Base-by-base conservation (phyloP, 306 rosid genomes). In the Coriaria nepalensis region DNA sequence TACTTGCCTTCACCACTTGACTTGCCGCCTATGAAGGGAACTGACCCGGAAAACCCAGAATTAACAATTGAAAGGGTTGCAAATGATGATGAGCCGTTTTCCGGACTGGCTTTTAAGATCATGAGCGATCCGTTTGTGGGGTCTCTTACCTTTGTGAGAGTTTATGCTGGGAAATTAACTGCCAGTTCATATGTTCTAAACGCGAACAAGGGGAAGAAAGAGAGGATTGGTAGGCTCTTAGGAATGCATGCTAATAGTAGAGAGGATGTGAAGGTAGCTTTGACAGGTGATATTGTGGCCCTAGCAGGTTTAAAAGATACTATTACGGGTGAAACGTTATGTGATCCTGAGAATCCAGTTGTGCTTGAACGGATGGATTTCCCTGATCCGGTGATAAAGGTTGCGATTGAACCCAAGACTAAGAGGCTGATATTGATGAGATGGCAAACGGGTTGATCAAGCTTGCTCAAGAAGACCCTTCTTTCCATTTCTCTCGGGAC, bases 381-480 rank as follows among this genome's bases (percentile, higher is more conserved):
- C 76, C 95, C 94, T 50, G 98, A 90, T 69, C 98, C 98, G 45
- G 95, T 90, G 32, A 90, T 90, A 54, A 90, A 90, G 80, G 95
- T 90, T 64, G 98, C 98, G 20, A 85, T 90, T 61, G 95, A 90
- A 69, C 98, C 98, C 68, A 90, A 84, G 63, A 90, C 98, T 60
- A 90, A 90, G 73, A 90, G 73, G 95, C 95, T 53, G 98, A 90
- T 55, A 53, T 90, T 50, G 98, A 90, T 66, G 84, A 73, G 73
- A 90, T 84, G 98, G 94, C 82, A 41, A 62, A 63, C 62, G 95
- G 98, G 63, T 71, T 90, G 66, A 61, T 85, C 60, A 90, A 90
- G 72, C 94, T 90, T 51, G 92, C 98, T 53, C 98, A 90, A 65
- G 98, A 90, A 64, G 98, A 90, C 56, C 98, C 98, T 59, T 90